Base-by-base conservation (phyloP, 805 yeast species). In the Zygosaccharomyces rouxii region DNA sequence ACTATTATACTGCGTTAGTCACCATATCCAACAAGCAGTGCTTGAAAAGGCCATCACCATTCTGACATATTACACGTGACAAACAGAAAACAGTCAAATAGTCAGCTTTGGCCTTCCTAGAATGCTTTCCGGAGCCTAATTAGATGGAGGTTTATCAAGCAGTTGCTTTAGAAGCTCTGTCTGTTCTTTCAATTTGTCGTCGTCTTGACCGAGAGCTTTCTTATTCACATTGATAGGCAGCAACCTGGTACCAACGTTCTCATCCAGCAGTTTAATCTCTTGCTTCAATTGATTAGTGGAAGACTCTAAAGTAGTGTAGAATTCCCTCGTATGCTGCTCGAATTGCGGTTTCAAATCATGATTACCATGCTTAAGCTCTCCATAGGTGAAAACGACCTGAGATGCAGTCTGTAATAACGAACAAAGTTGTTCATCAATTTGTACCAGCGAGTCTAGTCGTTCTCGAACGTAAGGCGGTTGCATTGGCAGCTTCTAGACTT, bases 151-250 rank as follows among this genome's bases (percentile, higher is more conserved):
- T 3, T 35, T 40, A 10, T 47, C 23, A 22, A 58, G 31, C 2
- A 49, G 35, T 4, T 52, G 50, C 40, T 47, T 49, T 28, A 64
- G 49, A 7, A 56, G 40, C 6, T 40, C 42, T 18, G 59, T 45
- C 40, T 64, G 69, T 37, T 63, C 68, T 18, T 47, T 42, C 48
- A 66, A 40, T 46, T 64, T 64, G 38, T 61, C 67, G 33, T 63
- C 62, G 47, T 64, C 69, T 46, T 64, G 69, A 6, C 67, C 68
- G 1, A 56, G 44, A 13, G 67, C 66, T 42, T 60, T 61, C 54
- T 66, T 66, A 45, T 57, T 62, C 10, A 62, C 63, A 35, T 54
- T 58, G 9, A 64, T 60, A 7, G 70, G 70, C 18, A 66, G 52
- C 29, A 65, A 41, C 28, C 65, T 49, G 3, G 61, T 57, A 10